Conservation (phyloP, 768 basidiomycete genomes). For the Podaxis sp. region DNA sequence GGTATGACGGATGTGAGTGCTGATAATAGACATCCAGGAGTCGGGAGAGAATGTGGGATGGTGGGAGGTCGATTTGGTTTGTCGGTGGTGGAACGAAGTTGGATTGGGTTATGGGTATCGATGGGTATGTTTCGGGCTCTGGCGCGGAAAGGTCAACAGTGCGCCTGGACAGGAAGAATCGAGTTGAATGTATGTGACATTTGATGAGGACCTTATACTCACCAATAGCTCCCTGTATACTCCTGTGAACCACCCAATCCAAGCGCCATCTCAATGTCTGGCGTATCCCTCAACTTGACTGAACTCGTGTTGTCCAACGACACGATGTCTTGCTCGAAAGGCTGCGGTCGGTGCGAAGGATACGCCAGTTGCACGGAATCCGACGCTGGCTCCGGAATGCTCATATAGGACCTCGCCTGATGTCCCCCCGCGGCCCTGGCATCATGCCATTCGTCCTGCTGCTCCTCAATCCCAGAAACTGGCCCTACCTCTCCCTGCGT, state of each 20-base stretch:
- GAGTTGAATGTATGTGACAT: too few species aligned
- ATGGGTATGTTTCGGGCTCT: conserved; percentile 8
- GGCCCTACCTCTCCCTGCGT: neutral
- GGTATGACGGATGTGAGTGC: conserved; percentile 21
- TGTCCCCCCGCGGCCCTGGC: neutral
- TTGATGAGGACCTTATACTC: neutral
- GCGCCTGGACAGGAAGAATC: conserved; percentile 8
- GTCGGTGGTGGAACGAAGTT: conserved; percentile 5
- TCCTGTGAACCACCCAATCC: neutral
- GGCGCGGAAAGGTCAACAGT: conserved; percentile 13
- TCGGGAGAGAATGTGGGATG: conserved; percentile 19
- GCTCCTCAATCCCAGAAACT: neutral
- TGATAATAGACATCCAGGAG: conserved; percentile 22
- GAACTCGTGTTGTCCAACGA: neutral
- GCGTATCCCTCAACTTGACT: neutral
- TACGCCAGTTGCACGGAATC: neutral
- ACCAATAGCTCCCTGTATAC: conserved; percentile 16
- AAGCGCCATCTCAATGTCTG: conserved; percentile 1
- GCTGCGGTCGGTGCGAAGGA: neutral
- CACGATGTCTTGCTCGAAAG: neutral
- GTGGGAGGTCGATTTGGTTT: conserved; percentile 20
- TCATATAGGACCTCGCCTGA: neutral
- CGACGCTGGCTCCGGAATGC: neutral
- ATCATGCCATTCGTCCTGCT: conserved; percentile 1
- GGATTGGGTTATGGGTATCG: conserved; percentile 4